These are phyloP conservation scores for Ogataea nonfermentans DNA, from an alignment of 805 yeast genomes.

Conservation along the genomic window DNA sequence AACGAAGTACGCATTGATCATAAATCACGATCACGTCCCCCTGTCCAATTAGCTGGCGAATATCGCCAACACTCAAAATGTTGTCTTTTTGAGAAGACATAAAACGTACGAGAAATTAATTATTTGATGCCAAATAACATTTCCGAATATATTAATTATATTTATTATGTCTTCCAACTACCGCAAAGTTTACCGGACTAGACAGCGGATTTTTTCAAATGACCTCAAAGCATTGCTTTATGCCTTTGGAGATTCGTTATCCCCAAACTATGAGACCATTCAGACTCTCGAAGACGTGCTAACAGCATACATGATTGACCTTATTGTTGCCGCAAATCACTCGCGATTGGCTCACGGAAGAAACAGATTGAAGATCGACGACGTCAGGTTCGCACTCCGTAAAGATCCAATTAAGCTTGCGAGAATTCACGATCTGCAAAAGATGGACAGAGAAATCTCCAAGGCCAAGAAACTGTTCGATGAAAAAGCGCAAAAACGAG, in stretches of 20 bases:
- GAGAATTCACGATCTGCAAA: conserved; percentile 62
- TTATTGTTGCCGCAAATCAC: conserved; percentile 50
- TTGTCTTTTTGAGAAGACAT: not conserved
- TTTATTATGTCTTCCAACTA: conserved; percentile 8
- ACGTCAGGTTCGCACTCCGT: conserved; percentile 66
- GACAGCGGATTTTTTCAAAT: conserved; percentile 34
- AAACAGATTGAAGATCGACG: conserved; percentile 67
- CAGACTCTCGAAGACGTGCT: conserved; percentile 67
- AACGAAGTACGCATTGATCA: conserved; percentile 54
- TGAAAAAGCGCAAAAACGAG: conserved; percentile 35
- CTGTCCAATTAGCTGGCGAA: conserved; percentile 57
- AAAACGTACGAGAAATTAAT: not conserved
- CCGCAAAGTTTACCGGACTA: conserved; percentile 16
- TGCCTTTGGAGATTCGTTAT: conserved; percentile 71
- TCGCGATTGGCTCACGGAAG: conserved; percentile 48
- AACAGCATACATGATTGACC: conserved; percentile 58
- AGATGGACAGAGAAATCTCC: conserved; percentile 56
- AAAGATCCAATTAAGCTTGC: conserved; percentile 67
- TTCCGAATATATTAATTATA: not conserved
- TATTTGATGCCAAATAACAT: not conserved
- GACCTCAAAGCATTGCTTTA: conserved; percentile 58
- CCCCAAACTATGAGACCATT: conserved; percentile 64
- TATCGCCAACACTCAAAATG: conserved; percentile 6
- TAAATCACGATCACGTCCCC: conserved; percentile 75
- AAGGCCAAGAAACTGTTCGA: conserved; percentile 70